Evolutionary conservation across 768 basidiomycete genomes (phyloP).

Genomic region (Calocera cornea): DNA sequence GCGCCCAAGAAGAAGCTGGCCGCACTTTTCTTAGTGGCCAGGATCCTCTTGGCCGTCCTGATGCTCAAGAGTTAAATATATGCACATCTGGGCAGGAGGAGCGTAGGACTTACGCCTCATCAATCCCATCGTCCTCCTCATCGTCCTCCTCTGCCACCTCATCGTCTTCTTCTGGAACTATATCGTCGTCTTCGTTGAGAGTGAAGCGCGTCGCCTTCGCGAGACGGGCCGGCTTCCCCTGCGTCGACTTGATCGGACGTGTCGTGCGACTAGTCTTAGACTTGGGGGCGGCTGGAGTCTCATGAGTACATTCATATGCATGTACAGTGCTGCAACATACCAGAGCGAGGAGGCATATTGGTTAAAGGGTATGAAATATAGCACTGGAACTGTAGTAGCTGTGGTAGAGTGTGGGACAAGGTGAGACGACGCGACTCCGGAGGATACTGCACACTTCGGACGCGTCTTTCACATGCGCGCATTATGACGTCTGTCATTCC

Average conservation of each 20-base stretch:
- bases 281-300: not conserved
- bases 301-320: too few species aligned
- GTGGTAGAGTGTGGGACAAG: not conserved
- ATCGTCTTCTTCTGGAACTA: not conserved
- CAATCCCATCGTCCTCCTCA: not conserved
- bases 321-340: too few species aligned
- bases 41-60: not conserved
- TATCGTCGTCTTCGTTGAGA: not conserved
- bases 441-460: too few species aligned
- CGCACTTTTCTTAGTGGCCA: not conserved
- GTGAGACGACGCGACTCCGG: not conserved
- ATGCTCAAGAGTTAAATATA: not conserved
- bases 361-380: too few species aligned
- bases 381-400: too few species aligned
- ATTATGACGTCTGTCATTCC: not conserved
- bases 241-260: not conserved
- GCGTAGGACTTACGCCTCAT: not conserved
- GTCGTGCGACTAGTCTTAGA: not conserved
- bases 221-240: too few species aligned
- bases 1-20: too few species aligned
- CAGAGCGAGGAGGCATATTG: too few species aligned
- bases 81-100: not conserved
- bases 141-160: not conserved
- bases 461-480: slow-evolving; percentile 1
- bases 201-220: not conserved